Evolutionary conservation across 225 moss, liverwort and hornwort genomes (phyloP), one percentile per base, ranked within the genome.

Genomic region (Physcomitrellopsis africana): DNA sequence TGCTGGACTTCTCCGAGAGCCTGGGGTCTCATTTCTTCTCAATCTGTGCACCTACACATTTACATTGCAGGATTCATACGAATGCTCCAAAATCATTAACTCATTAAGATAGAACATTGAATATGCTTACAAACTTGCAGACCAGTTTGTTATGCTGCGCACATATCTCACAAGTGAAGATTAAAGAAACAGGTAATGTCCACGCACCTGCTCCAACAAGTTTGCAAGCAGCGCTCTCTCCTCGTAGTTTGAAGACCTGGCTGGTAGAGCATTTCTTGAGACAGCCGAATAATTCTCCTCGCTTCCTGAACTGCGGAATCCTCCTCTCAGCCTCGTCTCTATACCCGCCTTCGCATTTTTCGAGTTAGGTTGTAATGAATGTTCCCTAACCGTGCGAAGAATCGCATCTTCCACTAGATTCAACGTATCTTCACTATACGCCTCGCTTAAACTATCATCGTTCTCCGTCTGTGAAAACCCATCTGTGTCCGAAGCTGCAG

Each of bases 391-490:
- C 42, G 69, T 82, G 27, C 69, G 69, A 22, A 85, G 69, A 22
- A 88, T 74, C 3, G 80, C 80, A 22, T 24, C 72, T 75, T 88
- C 82, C 60, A 88, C 78, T 53, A 85, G 72, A 70, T 82, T 69
- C 69, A 88, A 59, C 12, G 80, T 77, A 26, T 78, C 85, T 41
- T 80, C 74, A 67, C 77, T 82, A n/a, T 52, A 27, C 9, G 62
- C 76, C 59, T 72, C 75, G 37, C 80, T 80, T 14, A 56, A 66
- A 23, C 67, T 27, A 54, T 82, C 87, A 60, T 77, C 84, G 63
- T 62, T 73, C 59, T 81, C 79, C 42, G 76, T 72, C 45, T 43
- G 69, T 18, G 51, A 3, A 26, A 29, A 53, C 48, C 65, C 79
- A 22, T 73, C 76, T 5, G 81, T 76, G 56, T 66, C 81, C 72